Evolutionary conservation across 2,329 filamentous ascomycete genomes (phyloP), one percentile per base, ranked within the genome.

Genomic region (Colletotrichum chrysophilum): DNA sequence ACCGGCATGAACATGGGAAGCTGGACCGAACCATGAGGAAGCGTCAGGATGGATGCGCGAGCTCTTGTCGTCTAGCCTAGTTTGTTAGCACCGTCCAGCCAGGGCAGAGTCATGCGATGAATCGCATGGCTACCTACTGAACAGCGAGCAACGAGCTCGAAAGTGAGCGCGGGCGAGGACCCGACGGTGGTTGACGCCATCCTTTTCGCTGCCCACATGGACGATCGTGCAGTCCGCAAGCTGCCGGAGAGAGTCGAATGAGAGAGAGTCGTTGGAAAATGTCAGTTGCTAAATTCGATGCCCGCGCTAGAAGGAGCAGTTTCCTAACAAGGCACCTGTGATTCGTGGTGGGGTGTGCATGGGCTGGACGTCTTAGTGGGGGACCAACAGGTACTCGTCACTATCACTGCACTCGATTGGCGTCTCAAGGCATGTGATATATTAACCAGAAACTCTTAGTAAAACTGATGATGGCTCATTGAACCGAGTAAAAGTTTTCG

Each of bases 1-100:
- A 99, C 97, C 18, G 97, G 97, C 97, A 99, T 99, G 85, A 99
- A 99, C 74, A 98, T 93, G 9, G 97, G 97, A 34, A 98, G 91
- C 80, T 94, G 92, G 30, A 99, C 96, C 2, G 94, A 90, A 74
- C 97, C 97, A 91, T 99, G 97, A 66, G 97, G 96, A 30, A 99
- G 92, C 64, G 93, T 94, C 70, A 99, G 89, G 75, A 92, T 93
- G 69, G 97, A 97, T 66, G 97, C 97, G 79, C 97, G 94, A 30
- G 97, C 97, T 89, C 96, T 95, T 13, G 96, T 98, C 65, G 96
- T 97, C 96, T 98, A 78, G 71, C 60, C 60, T 56, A 67, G 61
- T 30, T 66, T 68, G 68, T 68, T 28, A 65, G 69, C 14, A 62
- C 10, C 56, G n/a, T 28, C 56, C 55, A 10, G 32, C 60, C 28